Percentiles rank a stretch among this genome's conserved stretches.
phyloP scores from a whole-genome alignment of 345 rosid genomes.

The Pistacia integerrima region DNA sequence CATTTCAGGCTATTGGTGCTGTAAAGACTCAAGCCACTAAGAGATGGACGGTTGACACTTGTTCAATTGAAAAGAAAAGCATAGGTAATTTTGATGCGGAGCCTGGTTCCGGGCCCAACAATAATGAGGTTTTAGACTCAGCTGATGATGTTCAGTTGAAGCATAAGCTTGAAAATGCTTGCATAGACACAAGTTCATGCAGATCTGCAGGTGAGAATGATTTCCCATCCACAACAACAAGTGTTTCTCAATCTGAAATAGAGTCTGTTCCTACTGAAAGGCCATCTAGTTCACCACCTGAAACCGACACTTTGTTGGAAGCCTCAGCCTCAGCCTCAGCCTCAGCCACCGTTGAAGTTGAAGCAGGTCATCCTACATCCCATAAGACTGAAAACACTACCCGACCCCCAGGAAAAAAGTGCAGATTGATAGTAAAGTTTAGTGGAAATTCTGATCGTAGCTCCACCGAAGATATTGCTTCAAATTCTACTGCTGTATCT shows the following conservation, averaged over 20 bases:
- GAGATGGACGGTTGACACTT: slow-evolving; percentile 40
- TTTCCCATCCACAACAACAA: slow-evolving; percentile 52
- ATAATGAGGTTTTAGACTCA: slow-evolving; percentile 30
- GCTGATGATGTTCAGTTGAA: slow-evolving; percentile 32
- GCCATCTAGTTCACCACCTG: slow-evolving; percentile 38
- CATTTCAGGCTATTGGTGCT: slow-evolving; percentile 58
- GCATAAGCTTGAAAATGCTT: slow-evolving; percentile 37
- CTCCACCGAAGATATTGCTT: slow-evolving; percentile 68
- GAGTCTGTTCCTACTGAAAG: slow-evolving; percentile 43
- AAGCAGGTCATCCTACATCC: slow-evolving; percentile 31
- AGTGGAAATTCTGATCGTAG: slow-evolving; percentile 61
- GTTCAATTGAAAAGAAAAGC: slow-evolving; percentile 35
- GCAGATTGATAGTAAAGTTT: slow-evolving; percentile 70
- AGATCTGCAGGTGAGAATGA: slow-evolving; percentile 53
- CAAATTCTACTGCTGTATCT: slow-evolving; percentile 54
- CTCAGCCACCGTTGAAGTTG: slow-evolving; percentile 29
- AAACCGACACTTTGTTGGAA: slow-evolving; percentile 33
- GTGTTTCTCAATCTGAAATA: slow-evolving; percentile 56
- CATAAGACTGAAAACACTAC: slow-evolving; percentile 40
- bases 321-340: slow-evolving; percentile 14
- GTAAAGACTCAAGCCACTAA: slow-evolving; percentile 40
- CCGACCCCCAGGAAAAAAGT: slow-evolving; percentile 57
- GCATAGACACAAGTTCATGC: slow-evolving; percentile 41
- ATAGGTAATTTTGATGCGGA: slow-evolving; percentile 27
- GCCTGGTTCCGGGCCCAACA: slow-evolving; percentile 27